These are phyloP conservation scores for Phytophthora syringae DNA, from an alignment of 352 stramenopile species.

Conservation along the genomic window DNA sequence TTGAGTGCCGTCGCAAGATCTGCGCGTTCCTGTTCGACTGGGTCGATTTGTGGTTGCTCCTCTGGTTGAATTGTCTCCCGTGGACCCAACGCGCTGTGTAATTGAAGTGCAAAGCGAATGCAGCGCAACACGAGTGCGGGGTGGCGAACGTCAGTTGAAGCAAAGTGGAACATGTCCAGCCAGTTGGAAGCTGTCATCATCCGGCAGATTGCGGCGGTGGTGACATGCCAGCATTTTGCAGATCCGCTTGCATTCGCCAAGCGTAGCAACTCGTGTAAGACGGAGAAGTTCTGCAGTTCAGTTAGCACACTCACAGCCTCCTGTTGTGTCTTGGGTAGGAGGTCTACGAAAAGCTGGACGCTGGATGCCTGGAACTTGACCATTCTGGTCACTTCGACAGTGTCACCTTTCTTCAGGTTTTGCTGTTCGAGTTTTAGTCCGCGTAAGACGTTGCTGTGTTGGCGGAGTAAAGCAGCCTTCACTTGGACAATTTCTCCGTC, in stretches of 20 bases:
- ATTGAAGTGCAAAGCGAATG: constrained; percentile 36
- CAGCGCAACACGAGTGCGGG: constrained; percentile 44
- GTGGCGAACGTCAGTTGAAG: constrained; percentile 32
- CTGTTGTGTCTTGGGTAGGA: constrained; percentile 22
- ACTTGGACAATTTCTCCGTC: constrained; percentile 19
- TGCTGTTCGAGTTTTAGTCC: constrained; percentile 7
- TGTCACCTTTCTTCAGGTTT: constrained; percentile 2
- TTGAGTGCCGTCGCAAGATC: too few species aligned
- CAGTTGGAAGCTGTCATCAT: constrained; percentile 40
- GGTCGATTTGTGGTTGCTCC: constrained; percentile 16
- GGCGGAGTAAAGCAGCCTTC: constrained; percentile 6
- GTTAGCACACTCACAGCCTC: constrained; percentile 14
- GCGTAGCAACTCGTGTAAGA: constrained; percentile 29
- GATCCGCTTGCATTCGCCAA: constrained; percentile 25
- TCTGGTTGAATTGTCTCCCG: constrained; percentile 2
- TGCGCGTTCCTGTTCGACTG: constrained; percentile 19
- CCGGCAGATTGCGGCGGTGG: constrained; percentile 36
- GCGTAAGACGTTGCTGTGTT: constrained; percentile 31
- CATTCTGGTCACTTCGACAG: not conserved
- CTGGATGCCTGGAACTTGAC: constrained; percentile 5
- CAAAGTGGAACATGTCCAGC: constrained; percentile 35
- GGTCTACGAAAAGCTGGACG: constrained; percentile 21
- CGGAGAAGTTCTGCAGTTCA: constrained; percentile 15
- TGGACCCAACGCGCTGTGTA: constrained; percentile 16
- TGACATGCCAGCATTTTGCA: constrained; percentile 47